Base-by-base conservation (phyloP, 345 rosid species). In the Brassica carinata region DNA sequence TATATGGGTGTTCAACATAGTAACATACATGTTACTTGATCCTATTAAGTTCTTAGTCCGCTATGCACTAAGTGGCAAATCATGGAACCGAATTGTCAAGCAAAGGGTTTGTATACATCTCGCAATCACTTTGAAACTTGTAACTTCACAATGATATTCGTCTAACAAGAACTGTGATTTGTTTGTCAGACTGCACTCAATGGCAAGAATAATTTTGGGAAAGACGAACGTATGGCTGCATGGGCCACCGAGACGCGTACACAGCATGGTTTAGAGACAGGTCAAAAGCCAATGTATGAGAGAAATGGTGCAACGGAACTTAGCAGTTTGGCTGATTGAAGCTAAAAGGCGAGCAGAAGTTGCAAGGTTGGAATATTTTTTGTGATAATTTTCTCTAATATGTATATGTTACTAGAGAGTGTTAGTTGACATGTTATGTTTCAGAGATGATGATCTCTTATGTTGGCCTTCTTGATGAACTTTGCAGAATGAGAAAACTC, bases 1-100 rank as follows among this genome's bases (percentile, higher is more conserved):
- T 69, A 86, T 94, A 61, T 94, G 97, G 98, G 31, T 90, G 17
- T 94, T 82, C 85, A 92, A 90, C 84, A 84, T 89, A 10, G 65
- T 89, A 43, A 81, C 86, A 7, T 94, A 91, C 72, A 58, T 86
- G 85, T 64, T 90, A 53, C 94, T 92, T 69, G 98, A 94, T 87
- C 98, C 97, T 19, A 58, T 94, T 80, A 94, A 94, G 55, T 90
- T 92, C 13, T 83, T 80, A 5, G 95, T 92, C 45, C 84, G 89
- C 67, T 94, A 90, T 85, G 94, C 88, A 5, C 82, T 91, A 64
- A 92, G 94, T 45, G 96, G 96, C 8, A 86, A 83, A 82, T 91
- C 97, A 0, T 92, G 97, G 97, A 74, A 85, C 69, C 76, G 83
- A 6, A 90, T 94, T 58, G 79, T 86, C 19, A 71, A 94, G 71